Evolutionary conservation across 2,329 filamentous ascomycete genomes (phyloP), one percentile per base, ranked within the genome.

Genomic region (Passalora sequoiae): DNA sequence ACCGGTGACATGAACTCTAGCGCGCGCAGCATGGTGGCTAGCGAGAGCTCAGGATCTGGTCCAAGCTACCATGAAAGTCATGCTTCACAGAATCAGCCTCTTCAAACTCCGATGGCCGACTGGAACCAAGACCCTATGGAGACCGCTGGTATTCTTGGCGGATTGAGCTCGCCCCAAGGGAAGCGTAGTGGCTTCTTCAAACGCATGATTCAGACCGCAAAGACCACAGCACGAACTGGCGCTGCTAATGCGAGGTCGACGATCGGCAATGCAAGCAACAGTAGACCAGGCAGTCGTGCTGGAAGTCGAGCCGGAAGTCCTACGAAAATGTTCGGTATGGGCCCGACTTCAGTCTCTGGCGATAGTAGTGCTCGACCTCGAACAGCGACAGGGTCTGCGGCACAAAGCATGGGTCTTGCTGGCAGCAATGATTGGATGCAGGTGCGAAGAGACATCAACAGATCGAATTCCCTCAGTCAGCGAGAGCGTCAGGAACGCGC

Each of bases 191-290:
- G 88, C 37, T 94, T 97, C 60, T 92, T 97, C 73, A 92, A 91
- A 66, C 94, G 94, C 61, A 91, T 97, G 56, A 80, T 96, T 21
- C 89, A 95, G 53, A 88, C 87, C 2, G 91, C 89, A 12, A 96
- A 94, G 69, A 96, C 91, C 0, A 89, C 88, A 1, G 62, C 63
- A 6, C 60, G 57, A 46, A 66, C 63, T n/a, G 88, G 89, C 22
- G 89, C 94, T 24, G 91, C 91, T 2, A 94, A 82, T 61, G 88
- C 86, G 40, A 80, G 91, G 50, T 92, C 84, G 53, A 94, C 84
- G 51, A 87, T 96, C 53, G 84, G 83, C 2, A 78, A 80, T 22
- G 77, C 78, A 12, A 54, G 38, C 33, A 50, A 47, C 6, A 61
- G 60, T 46, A 51, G 63, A 31, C 59, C 61, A 8, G 55, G 55